These are phyloP conservation scores for Lipomyces yamadae DNA, from an alignment of 805 yeast genomes.

Conservation along the genomic window DNA sequence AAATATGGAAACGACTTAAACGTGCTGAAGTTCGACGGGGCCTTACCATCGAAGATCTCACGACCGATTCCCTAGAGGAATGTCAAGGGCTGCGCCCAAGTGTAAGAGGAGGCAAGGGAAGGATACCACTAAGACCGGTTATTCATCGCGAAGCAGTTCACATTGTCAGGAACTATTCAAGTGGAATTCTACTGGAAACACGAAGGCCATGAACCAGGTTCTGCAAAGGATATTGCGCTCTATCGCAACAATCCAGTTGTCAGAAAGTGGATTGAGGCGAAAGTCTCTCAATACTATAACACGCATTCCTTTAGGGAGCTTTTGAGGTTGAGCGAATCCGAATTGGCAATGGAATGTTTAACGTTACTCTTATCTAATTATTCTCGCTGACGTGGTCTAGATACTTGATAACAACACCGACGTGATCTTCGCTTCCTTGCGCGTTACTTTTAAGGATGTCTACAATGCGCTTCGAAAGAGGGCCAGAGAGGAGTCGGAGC, in stretches of 20 bases:
- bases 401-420: too few species aligned
- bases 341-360: not conserved
- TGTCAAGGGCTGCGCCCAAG: too few species aligned
- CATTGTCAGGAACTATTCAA: too few species aligned
- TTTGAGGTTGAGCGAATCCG: not conserved
- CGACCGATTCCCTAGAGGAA: not conserved
- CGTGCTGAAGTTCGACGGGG: not conserved
- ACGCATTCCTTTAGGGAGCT: conserved; percentile 3
- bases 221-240: not conserved
- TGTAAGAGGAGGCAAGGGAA: too few species aligned
- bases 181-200: too few species aligned
- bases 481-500: not conserved
- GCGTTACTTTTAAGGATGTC: too few species aligned
- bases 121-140: too few species aligned
- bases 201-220: not conserved
- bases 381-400: not conserved
- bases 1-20: not conserved
- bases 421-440: too few species aligned
- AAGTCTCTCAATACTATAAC: conserved; percentile 1
- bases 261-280: not conserved
- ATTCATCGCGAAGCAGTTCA: too few species aligned
- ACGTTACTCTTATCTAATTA: not conserved
- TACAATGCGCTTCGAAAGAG: too few species aligned
- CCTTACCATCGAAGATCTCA: too few species aligned
- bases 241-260: not conserved